A percentile compares a stretch with the other conserved stretches of the same genome.
Evolutionary conservation across 805 yeast species (phyloP).

Genomic region (Cyberlindnera veronae): DNA sequence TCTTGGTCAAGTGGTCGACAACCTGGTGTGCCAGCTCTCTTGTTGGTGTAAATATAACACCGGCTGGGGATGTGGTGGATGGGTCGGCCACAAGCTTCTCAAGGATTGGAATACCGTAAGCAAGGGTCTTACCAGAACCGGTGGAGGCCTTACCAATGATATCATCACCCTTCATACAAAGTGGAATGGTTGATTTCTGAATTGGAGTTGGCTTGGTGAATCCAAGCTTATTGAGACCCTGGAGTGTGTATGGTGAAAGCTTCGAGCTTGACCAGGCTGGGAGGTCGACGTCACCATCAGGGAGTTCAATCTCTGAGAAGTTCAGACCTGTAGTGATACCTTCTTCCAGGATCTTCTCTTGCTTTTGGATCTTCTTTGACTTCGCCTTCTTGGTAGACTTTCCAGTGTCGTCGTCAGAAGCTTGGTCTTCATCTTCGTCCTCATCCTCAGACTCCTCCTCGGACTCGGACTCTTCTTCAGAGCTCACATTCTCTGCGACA

Average conservation of each 20-base stretch:
- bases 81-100: constrained; percentile 49
- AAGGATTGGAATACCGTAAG: constrained; percentile 89
- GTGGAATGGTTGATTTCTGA: constrained; percentile 73
- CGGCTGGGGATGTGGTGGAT: constrained; percentile 50
- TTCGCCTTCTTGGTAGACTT: constrained; percentile 13
- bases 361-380: constrained; percentile 17
- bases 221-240: constrained; percentile 55
- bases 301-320: constrained; percentile 32
- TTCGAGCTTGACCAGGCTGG: constrained; percentile 57
- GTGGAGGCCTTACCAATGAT: constrained; percentile 95
- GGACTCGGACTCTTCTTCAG: too few species aligned
- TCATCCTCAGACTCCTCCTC: too few species aligned
- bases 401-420: not conserved
- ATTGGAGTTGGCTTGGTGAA: constrained; percentile 80
- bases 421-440: constrained; percentile 3
- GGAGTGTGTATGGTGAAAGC: constrained; percentile 53
- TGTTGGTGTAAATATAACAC: constrained; percentile 88
- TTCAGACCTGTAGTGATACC: constrained; percentile 25
- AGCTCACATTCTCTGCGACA: too few species aligned
- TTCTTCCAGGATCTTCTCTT: constrained; percentile 20
- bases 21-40: constrained; percentile 96
- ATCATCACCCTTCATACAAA: constrained; percentile 69
- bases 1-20: constrained; percentile 62
- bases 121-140: constrained; percentile 96
- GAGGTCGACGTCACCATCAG: constrained; percentile 38